Conservation (phyloP, 768 basidiomycete species). For the Amanita exitialis region DNA sequence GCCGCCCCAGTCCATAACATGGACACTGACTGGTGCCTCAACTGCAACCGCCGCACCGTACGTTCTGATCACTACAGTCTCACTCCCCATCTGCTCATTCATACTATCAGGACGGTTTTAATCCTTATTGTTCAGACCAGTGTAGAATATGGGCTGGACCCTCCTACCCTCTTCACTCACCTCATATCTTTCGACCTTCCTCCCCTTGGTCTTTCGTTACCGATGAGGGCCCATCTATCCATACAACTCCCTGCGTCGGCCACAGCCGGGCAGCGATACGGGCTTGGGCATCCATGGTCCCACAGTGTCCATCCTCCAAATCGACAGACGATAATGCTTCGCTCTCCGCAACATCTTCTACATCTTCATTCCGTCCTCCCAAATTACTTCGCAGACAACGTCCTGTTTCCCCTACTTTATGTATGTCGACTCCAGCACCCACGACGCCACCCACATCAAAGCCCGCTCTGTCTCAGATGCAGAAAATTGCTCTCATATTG, state of each 20-base stretch:
- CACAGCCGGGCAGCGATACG: slow-evolving; percentile 32
- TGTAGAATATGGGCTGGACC: slow-evolving; percentile 27
- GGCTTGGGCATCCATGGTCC: slow-evolving; percentile 35
- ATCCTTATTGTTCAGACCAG: slow-evolving; percentile 43
- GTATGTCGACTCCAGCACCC: slow-evolving; percentile 31
- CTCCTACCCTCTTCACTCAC: slow-evolving; percentile 8
- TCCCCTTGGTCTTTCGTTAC: slow-evolving; percentile 10
- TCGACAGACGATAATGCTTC: slow-evolving; percentile 10
- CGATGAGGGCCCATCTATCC: slow-evolving; percentile 18
- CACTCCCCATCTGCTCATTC: slow-evolving; percentile 13
- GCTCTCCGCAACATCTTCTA: slow-evolving; percentile 13
- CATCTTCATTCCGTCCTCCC: slow-evolving; percentile 20
- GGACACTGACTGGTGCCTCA: slow-evolving; percentile 67
- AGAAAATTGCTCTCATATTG: slow-evolving; percentile 19
- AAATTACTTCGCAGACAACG: slow-evolving; percentile 30
- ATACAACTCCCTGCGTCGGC: slow-evolving; percentile 24
- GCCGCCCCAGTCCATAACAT: slow-evolving; percentile 24
- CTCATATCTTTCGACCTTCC: background rate
- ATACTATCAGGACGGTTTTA: slow-evolving; percentile 19
- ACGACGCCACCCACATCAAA: slow-evolving; percentile 18
- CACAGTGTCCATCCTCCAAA: slow-evolving; percentile 19
- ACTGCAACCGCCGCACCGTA: slow-evolving; percentile 51
- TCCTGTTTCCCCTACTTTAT: slow-evolving; percentile 39
- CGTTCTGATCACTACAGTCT: slow-evolving; percentile 12
- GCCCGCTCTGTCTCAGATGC: slow-evolving; percentile 23